A percentile compares a stretch with the other conserved stretches of the same genome.
Conservation (phyloP, 2,329 filamentous ascomycete species). For the Hortaea werneckii region DNA sequence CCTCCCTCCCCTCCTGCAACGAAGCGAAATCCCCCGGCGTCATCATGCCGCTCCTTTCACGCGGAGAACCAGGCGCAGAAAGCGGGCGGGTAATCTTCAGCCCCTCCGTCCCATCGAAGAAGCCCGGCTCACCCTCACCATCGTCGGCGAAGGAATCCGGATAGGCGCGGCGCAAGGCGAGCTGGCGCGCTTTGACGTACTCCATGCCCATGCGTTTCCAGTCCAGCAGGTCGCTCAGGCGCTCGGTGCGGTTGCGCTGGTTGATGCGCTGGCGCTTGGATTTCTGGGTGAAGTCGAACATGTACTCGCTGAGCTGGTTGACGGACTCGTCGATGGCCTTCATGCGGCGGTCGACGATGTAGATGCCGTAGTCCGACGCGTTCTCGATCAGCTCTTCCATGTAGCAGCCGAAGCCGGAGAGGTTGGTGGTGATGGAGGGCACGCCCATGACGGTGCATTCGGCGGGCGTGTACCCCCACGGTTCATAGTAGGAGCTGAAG, state of each 20-base stretch:
- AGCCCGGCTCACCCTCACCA: constrained; percentile 68
- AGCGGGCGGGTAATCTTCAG: constrained; percentile 92
- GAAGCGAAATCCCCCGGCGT: constrained; percentile 96
- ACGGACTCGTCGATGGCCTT: constrained; percentile 97
- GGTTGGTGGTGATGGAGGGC: constrained; percentile 93
- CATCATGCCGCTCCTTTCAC: constrained; percentile 94
- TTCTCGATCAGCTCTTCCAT: constrained; percentile 99
- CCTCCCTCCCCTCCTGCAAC: constrained; percentile 86
- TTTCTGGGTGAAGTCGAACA: constrained; percentile 92
- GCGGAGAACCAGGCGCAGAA: constrained; percentile 85
- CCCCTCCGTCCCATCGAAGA: constrained; percentile 74
- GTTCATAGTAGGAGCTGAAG: constrained; percentile 97
- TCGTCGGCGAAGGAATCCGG: constrained; percentile 68
- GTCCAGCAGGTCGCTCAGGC: constrained; percentile 86
- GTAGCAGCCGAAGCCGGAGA: constrained; percentile 96
- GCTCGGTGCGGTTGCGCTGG: constrained; percentile 92
- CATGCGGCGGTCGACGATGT: constrained; percentile 90
- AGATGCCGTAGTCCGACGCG: constrained; percentile 94
- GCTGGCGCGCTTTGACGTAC: constrained; percentile 92
- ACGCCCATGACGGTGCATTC: constrained; percentile 99
- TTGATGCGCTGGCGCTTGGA: constrained; percentile 95
- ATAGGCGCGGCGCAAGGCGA: constrained; percentile 86
- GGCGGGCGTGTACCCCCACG: constrained; percentile 96
- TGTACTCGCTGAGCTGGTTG: constrained; percentile 82
- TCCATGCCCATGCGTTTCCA: constrained; percentile 99